Percentiles rank a stretch among this genome's conserved stretches.
phyloP scores from a whole-genome alignment of 2,329 filamentous ascomycete species.

The Colletotrichum musae region DNA sequence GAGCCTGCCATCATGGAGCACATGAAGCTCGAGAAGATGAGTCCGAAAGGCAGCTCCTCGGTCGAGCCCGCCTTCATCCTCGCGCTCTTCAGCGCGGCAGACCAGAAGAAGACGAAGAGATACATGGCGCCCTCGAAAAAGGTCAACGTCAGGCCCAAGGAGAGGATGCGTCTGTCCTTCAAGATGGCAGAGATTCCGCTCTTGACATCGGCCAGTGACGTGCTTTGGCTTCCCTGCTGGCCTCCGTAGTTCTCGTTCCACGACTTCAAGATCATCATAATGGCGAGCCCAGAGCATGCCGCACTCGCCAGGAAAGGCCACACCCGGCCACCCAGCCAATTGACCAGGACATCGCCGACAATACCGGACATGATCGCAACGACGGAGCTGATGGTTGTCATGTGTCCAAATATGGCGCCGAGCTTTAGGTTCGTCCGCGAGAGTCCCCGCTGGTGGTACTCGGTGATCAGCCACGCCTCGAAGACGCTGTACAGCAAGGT shows the following conservation, averaged over 20 bases:
- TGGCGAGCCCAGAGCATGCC: constrained; percentile 57
- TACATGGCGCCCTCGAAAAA: constrained; percentile 75
- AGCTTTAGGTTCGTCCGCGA: constrained; percentile 58
- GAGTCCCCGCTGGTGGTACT: constrained; percentile 65
- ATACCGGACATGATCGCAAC: constrained; percentile 69
- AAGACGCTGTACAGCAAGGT: constrained; percentile 72
- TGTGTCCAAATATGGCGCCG: constrained; percentile 65
- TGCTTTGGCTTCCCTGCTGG: constrained; percentile 22
- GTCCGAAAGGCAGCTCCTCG: constrained; percentile 58
- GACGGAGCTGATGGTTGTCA: constrained; percentile 67
- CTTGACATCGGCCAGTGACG: constrained; percentile 42
- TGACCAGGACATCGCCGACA: constrained; percentile 66
- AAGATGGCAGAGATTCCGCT: constrained; percentile 45
- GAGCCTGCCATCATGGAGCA: constrained; percentile 71
- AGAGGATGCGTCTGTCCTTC: constrained; percentile 63
- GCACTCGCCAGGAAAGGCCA: constrained; percentile 67
- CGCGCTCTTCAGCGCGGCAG: constrained; percentile 65
- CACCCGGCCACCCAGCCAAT: constrained; percentile 60
- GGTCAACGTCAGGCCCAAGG: constrained; percentile 66
- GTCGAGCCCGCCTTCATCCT: constrained; percentile 47
- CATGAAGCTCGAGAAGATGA: constrained; percentile 71
- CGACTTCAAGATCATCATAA: constrained; percentile 59
- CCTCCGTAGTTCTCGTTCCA: constrained; percentile 55
- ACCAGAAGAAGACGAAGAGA: constrained; percentile 75
- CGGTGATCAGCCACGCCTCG: constrained; percentile 73